phyloP scores from a whole-genome alignment of 2,329 filamentous ascomycete genomes.

The Paracorniculantispora psalliotae region DNA sequence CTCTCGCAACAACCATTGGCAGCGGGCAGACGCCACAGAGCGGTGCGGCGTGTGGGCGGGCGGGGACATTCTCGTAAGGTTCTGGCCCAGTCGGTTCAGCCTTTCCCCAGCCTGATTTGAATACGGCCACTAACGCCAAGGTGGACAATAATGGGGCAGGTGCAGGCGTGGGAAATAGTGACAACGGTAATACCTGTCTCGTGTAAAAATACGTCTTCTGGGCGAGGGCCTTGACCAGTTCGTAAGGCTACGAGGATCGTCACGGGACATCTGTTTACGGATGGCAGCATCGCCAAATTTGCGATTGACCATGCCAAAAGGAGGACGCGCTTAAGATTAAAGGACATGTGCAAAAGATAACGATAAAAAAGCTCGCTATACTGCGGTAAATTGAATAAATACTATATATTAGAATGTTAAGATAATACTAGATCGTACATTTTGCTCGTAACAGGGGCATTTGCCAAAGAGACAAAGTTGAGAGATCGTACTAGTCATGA shows the following conservation, averaged over 20 bases:
- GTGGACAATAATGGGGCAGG: background rate
- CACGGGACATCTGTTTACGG: too few species aligned
- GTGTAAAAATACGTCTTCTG: background rate
- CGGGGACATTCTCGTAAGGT: constrained; percentile 3
- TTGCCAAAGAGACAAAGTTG: background rate
- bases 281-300: too few species aligned
- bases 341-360: too few species aligned
- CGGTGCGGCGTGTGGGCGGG: background rate
- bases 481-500: constrained; percentile 1
- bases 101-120: background rate
- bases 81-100: background rate
- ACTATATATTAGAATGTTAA: constrained; percentile 10
- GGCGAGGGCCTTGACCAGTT: background rate
- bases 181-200: background rate
- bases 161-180: background rate
- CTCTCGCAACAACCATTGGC: background rate
- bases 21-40: background rate
- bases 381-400: background rate
- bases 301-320: too few species aligned
- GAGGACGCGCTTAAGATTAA: too few species aligned
- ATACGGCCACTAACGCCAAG: background rate
- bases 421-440: constrained; percentile 8
- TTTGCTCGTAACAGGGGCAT: constrained; percentile 2
- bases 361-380: background rate
- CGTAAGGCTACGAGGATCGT: background rate